Conservation (phyloP, 345 rosid species). For the Populus simonii region DNA sequence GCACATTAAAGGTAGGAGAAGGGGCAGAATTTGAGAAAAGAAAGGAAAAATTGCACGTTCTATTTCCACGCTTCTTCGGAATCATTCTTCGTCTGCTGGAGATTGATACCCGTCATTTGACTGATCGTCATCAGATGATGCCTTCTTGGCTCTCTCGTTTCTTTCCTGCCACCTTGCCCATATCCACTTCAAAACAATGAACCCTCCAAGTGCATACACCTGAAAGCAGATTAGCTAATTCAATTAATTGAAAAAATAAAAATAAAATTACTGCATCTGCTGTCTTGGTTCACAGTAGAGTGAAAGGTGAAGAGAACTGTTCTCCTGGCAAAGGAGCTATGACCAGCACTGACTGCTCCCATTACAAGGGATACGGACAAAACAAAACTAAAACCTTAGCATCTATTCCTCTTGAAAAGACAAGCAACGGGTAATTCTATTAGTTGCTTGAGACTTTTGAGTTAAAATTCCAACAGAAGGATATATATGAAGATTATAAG, state of each 20-base stretch:
- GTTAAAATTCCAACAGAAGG: not conserved
- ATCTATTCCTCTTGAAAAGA: not conserved
- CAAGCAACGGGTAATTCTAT: not conserved
- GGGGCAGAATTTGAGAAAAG: too few species aligned
- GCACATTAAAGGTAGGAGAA: too few species aligned
- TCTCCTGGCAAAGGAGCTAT: not conserved
- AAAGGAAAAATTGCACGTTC: not conserved
- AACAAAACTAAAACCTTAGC: not conserved
- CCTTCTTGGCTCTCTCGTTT: slow-evolving; percentile 42
- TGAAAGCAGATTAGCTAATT: slow-evolving; percentile 20
- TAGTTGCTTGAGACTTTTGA: not conserved
- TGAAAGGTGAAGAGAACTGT: not conserved
- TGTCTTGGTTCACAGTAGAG: not conserved
- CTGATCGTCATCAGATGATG: slow-evolving; percentile 27
- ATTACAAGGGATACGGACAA: not conserved
- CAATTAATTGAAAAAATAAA: too few species aligned
- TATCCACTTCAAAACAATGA: slow-evolving; percentile 70
- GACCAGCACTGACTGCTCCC: not conserved
- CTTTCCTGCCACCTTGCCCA: slow-evolving; percentile 92
- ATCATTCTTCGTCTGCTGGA: slow-evolving; percentile 26
- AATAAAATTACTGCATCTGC: not conserved
- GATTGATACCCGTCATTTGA: slow-evolving; percentile 19
- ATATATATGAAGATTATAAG: not conserved
- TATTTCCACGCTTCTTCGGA: not conserved
- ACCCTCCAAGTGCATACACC: slow-evolving; percentile 84